Percentiles rank a stretch among this genome's conserved stretches.
Conservation (phyloP, 1,284 basidiomycete genomes). For the Golubevia pallescens region DNA sequence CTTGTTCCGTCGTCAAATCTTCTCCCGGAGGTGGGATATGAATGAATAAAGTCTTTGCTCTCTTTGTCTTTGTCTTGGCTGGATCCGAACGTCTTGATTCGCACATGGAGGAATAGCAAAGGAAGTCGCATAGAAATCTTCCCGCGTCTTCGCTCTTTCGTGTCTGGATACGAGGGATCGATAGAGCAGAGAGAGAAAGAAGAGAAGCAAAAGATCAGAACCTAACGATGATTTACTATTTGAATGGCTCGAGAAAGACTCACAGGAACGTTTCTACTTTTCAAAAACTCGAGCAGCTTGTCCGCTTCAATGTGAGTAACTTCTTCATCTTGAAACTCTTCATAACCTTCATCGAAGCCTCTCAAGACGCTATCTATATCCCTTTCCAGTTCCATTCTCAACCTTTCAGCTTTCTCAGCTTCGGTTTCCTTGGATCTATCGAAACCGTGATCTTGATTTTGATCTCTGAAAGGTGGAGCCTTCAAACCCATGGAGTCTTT, state of each 20-base stretch:
- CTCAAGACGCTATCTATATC: neutral
- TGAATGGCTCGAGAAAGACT: neutral
- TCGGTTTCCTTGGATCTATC: neutral
- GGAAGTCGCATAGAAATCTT: conserved; percentile 33
- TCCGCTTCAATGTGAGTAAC: conserved; percentile 10
- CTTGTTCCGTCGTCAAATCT: conserved; percentile 3
- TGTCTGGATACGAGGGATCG: too few relatives aligned
- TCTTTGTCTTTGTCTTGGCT: neutral
- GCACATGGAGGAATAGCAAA: conserved; percentile 24
- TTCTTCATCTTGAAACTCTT: conserved; percentile 14
- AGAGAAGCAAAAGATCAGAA: too few relatives aligned
- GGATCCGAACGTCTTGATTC: conserved; percentile 11
- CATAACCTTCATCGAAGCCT: conserved; percentile 24
- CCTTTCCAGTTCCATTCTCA: neutral
- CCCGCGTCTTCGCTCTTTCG: conserved; percentile 18
- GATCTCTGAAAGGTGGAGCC: neutral
- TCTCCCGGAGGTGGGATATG: conserved; percentile 14
- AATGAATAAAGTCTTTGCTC: conserved; percentile 12
- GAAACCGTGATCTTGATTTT: neutral
- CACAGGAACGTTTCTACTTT: conserved; percentile 12
- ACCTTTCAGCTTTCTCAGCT: conserved; percentile 1
- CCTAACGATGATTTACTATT: too few relatives aligned
- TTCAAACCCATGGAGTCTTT: conserved; percentile 9
- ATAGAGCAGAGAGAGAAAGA: too few relatives aligned
- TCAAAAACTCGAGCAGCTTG: conserved; percentile 14